These are phyloP conservation scores for Arthroderma uncinatum DNA, from an alignment of 2,329 filamentous ascomycete species.

Conservation along the genomic window DNA sequence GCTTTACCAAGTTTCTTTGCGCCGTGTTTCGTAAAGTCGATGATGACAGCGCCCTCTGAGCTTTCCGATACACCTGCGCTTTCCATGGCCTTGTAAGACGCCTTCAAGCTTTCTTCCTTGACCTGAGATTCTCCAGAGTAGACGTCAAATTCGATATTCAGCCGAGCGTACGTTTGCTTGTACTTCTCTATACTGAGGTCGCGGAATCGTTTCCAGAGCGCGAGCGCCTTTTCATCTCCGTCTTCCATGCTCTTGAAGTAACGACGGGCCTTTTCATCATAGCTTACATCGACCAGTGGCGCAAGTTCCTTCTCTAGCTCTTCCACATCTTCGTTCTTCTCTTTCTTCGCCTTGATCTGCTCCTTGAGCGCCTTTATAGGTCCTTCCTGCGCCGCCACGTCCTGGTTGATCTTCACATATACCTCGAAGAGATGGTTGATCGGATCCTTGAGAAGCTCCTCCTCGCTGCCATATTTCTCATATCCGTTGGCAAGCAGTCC, in stretches of 20 bases:
- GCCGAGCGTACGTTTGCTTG: slow-evolving; percentile 50
- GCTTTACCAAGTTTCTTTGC: slow-evolving; percentile 58
- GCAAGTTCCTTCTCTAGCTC: slow-evolving; percentile 41
- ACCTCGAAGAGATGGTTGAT: slow-evolving; percentile 57
- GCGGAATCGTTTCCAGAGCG: slow-evolving; percentile 53
- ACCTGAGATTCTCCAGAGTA: slow-evolving; percentile 61
- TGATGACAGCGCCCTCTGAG: slow-evolving; percentile 54
- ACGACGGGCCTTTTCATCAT: slow-evolving; percentile 50
- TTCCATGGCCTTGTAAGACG: slow-evolving; percentile 48
- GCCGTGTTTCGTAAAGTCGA: slow-evolving; percentile 58
- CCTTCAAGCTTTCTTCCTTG: slow-evolving; percentile 50
- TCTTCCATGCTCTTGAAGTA: slow-evolving; percentile 61
- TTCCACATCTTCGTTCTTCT: slow-evolving; percentile 39
- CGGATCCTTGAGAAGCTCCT: slow-evolving; percentile 48
- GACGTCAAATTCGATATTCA: slow-evolving; percentile 55
- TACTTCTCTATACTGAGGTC: slow-evolving; percentile 55
- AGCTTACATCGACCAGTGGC: slow-evolving; percentile 40
- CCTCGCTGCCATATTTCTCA: slow-evolving; percentile 50
- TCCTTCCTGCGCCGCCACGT: slow-evolving; percentile 46
- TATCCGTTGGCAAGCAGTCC: slow-evolving; percentile 53
- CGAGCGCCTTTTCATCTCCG: slow-evolving; percentile 47
- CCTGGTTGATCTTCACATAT: slow-evolving; percentile 53
- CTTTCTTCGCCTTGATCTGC: slow-evolving; percentile 38
- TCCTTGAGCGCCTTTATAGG: slow-evolving; percentile 46
- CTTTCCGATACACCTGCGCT: slow-evolving; percentile 52